Evolutionary conservation across 129 eudicot genomes (phyloP).

Genomic region (carrot (Daucus carota)): DNA sequence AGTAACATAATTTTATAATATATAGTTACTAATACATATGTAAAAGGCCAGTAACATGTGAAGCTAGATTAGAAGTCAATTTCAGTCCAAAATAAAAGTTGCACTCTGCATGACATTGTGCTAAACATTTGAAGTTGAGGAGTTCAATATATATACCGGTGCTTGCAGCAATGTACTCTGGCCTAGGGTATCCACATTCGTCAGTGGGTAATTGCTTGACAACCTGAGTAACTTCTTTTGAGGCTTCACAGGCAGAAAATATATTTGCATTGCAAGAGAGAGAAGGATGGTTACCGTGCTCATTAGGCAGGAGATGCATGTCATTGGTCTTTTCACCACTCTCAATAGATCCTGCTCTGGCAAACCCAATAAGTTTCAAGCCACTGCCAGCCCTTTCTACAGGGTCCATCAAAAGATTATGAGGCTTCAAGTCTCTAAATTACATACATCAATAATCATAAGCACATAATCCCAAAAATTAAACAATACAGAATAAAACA

Average conservation of each 20-base stretch:
- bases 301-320: slow-evolving; percentile 39
- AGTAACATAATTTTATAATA: background rate
- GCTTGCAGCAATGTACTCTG: slow-evolving; percentile 39
- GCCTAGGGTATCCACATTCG: slow-evolving; percentile 54
- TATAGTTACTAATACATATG: background rate
- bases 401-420: slow-evolving; percentile 91
- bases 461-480: background rate
- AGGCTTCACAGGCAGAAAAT: slow-evolving; percentile 65
- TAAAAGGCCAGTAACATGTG: background rate
- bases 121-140: background rate
- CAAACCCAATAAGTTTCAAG: slow-evolving; percentile 63
- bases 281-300: slow-evolving; percentile 67
- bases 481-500: background rate
- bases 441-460: background rate
- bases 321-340: slow-evolving; percentile 78
- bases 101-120: background rate
- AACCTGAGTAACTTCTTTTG: slow-evolving; percentile 75
- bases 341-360: slow-evolving; percentile 76
- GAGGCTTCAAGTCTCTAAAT: slow-evolving; percentile 90
- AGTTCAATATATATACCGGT: slow-evolving; percentile 27
- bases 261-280: slow-evolving; percentile 86
- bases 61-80: background rate
- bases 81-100: background rate
- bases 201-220: slow-evolving; percentile 51
- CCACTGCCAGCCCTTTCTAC: slow-evolving; percentile 80